Conservation (phyloP, 192 early-diverging fungal genomes). For the Coemansia sp. region DNA sequence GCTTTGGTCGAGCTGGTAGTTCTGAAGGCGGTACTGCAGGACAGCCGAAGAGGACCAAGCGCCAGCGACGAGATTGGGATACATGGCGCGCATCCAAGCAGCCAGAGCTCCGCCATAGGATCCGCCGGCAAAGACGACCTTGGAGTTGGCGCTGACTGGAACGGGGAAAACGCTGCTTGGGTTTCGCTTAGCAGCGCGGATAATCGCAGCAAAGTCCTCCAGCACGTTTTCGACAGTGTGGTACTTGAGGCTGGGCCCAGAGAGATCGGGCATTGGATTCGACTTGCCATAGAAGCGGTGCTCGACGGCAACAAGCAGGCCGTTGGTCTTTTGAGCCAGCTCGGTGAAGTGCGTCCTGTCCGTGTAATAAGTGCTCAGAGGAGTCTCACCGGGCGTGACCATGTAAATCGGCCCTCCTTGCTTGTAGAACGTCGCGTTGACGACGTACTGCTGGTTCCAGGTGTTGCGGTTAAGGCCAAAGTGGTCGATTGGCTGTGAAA, state of each 20-base stretch:
- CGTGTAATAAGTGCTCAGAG: slow-evolving; percentile 18
- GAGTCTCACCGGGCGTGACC: slow-evolving; percentile 34
- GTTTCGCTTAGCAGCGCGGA: slow-evolving; percentile 20
- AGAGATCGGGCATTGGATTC: slow-evolving; percentile 55
- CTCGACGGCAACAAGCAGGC: slow-evolving; percentile 62
- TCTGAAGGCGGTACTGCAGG: slow-evolving; percentile 61
- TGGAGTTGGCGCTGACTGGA: slow-evolving; percentile 24
- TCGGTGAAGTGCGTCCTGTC: slow-evolving; percentile 32
- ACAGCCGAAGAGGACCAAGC: slow-evolving; percentile 73
- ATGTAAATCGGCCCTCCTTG: slow-evolving; percentile 42
- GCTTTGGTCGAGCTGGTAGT: slow-evolving; percentile 63
- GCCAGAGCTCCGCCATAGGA: slow-evolving; percentile 74
- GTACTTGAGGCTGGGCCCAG: slow-evolving; percentile 39
- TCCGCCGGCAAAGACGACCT: slow-evolving; percentile 63
- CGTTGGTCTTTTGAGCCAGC: slow-evolving; percentile 60
- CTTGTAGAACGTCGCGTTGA: slow-evolving; percentile 49
- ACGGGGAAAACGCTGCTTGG: slow-evolving; percentile 26
- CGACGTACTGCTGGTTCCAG: slow-evolving; percentile 35
- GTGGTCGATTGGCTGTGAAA: slow-evolving; percentile 44
- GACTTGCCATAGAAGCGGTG: slow-evolving; percentile 67
- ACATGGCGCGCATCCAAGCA: slow-evolving; percentile 71
- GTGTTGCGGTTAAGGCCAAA: slow-evolving; percentile 28
- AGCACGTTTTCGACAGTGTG: slow-evolving; percentile 39
- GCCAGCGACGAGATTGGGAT: slow-evolving; percentile 65
- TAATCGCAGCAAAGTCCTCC: slow-evolving; percentile 41